Percentiles rank a stretch among this genome's conserved stretches.
Evolutionary conservation across 306 rosid species (phyloP).

Genomic region (Casuarina cunninghamiana): DNA sequence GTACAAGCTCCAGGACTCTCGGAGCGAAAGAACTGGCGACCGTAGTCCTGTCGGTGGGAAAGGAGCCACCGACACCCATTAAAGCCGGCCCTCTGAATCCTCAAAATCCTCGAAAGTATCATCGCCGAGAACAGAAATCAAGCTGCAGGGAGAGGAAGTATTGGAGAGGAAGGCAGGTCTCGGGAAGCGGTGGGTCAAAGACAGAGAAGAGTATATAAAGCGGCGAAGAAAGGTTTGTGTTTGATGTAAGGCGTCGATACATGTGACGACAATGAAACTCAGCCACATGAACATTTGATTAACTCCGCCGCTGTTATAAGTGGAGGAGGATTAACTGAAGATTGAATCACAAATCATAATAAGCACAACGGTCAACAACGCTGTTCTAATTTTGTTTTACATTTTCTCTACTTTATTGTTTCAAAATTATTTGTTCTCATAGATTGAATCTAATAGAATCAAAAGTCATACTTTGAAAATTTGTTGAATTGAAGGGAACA

Average conservation of each 20-base stretch:
- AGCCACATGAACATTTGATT: slow-evolving; percentile 28
- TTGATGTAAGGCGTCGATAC: not conserved
- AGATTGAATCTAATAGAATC: too few relatives aligned
- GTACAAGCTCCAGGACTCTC: slow-evolving; percentile 18
- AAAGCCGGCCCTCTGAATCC: slow-evolving; percentile 48
- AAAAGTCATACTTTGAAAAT: too few relatives aligned
- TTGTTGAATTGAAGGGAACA: too few relatives aligned
- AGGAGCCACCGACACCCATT: slow-evolving; percentile 46
- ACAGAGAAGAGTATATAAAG: not conserved
- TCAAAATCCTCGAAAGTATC: slow-evolving; percentile 56
- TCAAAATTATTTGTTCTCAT: too few relatives aligned
- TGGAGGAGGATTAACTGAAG: too few relatives aligned
- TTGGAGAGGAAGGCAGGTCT: not conserved
- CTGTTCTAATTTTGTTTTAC: too few relatives aligned
- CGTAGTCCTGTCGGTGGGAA: slow-evolving; percentile 32
- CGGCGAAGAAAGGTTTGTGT: too few relatives aligned
- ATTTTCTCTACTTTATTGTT: too few relatives aligned
- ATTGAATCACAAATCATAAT: too few relatives aligned
- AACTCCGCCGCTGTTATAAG: not conserved
- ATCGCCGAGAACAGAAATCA: slow-evolving; percentile 27
- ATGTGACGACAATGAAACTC: slow-evolving; percentile 36
- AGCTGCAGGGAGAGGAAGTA: not conserved
- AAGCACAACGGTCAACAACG: too few relatives aligned
- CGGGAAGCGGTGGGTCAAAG: slow-evolving; percentile 22
- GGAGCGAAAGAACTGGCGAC: slow-evolving; percentile 30